phyloP scores from a whole-genome alignment of 2,329 filamentous ascomycete genomes.

The Colletotrichum plurivorum region DNA sequence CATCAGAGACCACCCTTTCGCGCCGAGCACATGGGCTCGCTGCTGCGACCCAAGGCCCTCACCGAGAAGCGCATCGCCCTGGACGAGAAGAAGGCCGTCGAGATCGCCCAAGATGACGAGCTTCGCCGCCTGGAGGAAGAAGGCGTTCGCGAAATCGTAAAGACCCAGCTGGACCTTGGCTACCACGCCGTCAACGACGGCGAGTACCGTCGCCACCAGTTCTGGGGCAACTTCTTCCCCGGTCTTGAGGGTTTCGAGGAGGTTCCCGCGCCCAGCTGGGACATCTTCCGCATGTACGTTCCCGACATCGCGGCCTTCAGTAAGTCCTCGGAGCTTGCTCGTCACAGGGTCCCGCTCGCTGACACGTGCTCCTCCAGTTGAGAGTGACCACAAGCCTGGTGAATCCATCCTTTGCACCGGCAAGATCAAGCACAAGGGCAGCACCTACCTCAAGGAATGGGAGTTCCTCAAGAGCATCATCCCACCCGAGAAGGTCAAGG shows the following conservation, averaged over 20 bases:
- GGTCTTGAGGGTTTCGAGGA: constrained; percentile 59
- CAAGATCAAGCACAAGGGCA: constrained; percentile 62
- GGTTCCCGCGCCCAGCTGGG: constrained; percentile 48
- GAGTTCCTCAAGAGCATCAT: constrained; percentile 61
- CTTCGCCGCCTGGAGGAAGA: constrained; percentile 75
- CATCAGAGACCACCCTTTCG: constrained; percentile 70
- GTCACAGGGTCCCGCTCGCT: no score
- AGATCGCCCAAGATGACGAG: constrained; percentile 60
- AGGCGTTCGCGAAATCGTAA: constrained; percentile 76
- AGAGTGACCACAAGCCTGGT: constrained; percentile 62
- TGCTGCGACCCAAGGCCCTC: constrained; percentile 73
- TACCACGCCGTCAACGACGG: constrained; percentile 78
- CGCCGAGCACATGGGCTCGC: constrained; percentile 82
- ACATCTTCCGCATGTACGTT: constrained; percentile 55
- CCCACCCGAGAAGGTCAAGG: constrained; percentile 72
- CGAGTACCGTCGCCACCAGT: constrained; percentile 68
- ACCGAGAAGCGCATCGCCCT: constrained; percentile 50
- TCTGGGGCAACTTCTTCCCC: constrained; percentile 52
- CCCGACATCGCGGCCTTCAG: constrained; percentile 59
- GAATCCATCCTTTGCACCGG: constrained; percentile 61
- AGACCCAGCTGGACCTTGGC: constrained; percentile 76
- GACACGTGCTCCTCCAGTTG: constrained; percentile 46
- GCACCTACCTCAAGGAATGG: constrained; percentile 59
- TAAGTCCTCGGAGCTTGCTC: constrained; percentile 32
- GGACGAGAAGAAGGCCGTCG: constrained; percentile 45